Evolutionary conservation across 768 basidiomycete species (phyloP), one percentile per base, ranked within the genome.

Genomic region (Termitomyces sp.): DNA sequence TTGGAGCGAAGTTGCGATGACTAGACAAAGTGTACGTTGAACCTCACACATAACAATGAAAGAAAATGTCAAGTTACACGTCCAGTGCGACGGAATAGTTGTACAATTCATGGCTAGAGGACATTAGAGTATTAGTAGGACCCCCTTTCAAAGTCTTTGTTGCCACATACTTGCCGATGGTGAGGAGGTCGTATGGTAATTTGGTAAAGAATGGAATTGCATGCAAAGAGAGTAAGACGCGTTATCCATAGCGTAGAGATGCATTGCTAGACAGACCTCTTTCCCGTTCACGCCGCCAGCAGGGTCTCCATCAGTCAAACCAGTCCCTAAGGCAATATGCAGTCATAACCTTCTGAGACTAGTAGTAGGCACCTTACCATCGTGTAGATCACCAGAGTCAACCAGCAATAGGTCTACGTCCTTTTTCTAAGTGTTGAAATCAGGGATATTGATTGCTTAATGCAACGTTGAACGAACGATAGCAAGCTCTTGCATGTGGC

Each of bases 171-270:
- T 94, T 95, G 66, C 94, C 93, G 52, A 94, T 92, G 2, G 90
- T 73, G 67, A 94, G 80, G 2, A 92, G 65, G 66, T 96, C 94
- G 65, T 92, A 95, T 0, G 88, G 87, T 20, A 95, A 75, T 55
- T 82, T 71, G 22, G 80, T 72, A 61, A 94, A 75, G 69, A 93
- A 86, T 65, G 87, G 73, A 69, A 92, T 91, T n/a, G 88, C 72
- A 87, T 90, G 56, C 52, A 41, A 26, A 30, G 1, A 40, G 32
- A 26, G 14, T 20, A 13, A 33, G 32, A 49, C 13, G n/a, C 6
- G 2, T 22, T 5, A 1, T 28, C 32, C 8, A 22, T 14, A 30
- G 13, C 14, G n/a, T 35, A 49, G 10, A 20, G 3, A 26, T 36
- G 20, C 36, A 41, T 20, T 9, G 8, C 40, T 48, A 60, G 57